Base-by-base conservation (phyloP, 1,284 basidiomycete genomes). In the Melampsora occidentalis region DNA sequence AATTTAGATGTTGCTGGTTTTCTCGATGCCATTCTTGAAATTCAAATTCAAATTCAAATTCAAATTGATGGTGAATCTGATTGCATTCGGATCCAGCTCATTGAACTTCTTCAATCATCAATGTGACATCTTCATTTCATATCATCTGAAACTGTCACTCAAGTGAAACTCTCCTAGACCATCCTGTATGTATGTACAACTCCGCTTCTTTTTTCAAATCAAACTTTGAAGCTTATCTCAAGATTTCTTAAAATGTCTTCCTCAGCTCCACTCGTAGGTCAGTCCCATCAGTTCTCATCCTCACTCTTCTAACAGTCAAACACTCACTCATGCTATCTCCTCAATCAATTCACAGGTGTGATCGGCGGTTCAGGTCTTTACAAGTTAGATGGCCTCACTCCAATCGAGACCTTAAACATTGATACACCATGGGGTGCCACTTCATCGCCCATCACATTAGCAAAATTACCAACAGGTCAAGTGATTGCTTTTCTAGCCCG, bases 401-500 rank as follows among this genome's bases (percentile, higher is more conserved):
- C 90, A 76, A 85, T 94, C 42, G 87, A 90, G 81, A 86, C 87
- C 53, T 87, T 86, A 73, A 82, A 84, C 48, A 81, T 85, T 61
- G 82, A 83, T 39, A 86, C 85, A 90, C 96, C 96, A 18, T 99
- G 96, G 96, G 96, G 96, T 31, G 86, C 87, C 79, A 92, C 96
- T 1, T 94, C 91, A 31, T 93, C 94, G 0, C 94, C 93, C 0
- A 94, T 99, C 81, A 90, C 90, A 12, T 94, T 98, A 83, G 90
- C 89, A 33, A 85, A 89, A 46, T 89, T 96, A 31, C 90, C 91
- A 1, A 89, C 89, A 0, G 92, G 93, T 33, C 86, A 87, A 4
- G 87, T 87, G 66, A 85, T 98, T 79, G 97, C 96, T 59, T 98
- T 99, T 85, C 85, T 99, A 71, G 91, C 96, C 0, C 89, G 96